These are phyloP conservation scores for Wickerhamiella qilinensis DNA, from an alignment of 805 yeast species.

Conservation along the genomic window DNA sequence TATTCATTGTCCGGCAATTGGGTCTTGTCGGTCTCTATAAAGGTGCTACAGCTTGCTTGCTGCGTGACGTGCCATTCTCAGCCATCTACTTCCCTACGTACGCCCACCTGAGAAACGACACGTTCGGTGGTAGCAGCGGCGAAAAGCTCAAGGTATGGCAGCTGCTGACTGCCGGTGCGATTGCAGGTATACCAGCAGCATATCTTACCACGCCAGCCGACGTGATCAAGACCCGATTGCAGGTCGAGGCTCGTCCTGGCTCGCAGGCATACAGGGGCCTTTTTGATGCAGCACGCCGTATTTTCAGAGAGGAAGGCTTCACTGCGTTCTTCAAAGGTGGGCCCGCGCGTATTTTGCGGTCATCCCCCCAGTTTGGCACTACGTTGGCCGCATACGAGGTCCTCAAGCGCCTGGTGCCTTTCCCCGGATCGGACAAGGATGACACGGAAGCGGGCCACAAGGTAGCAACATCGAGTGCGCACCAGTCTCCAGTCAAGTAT, in stretches of 20 bases:
- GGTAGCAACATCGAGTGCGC: slow-evolving; percentile 21
- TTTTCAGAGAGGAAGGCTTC: slow-evolving; percentile 67
- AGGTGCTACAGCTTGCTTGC: slow-evolving; percentile 80
- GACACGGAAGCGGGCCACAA: slow-evolving; percentile 29
- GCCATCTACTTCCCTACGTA: slow-evolving; percentile 96
- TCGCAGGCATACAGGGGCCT: slow-evolving; percentile 68
- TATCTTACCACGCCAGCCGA: slow-evolving; percentile 93
- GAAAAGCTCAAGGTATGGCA: slow-evolving; percentile 67
- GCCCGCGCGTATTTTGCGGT: slow-evolving; percentile 81
- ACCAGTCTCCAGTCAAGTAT: slow-evolving; percentile 21
- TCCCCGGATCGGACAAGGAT: slow-evolving; percentile 26
- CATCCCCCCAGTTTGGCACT: slow-evolving; percentile 96
- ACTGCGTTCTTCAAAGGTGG: slow-evolving; percentile 92
- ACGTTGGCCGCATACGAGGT: slow-evolving; percentile 95
- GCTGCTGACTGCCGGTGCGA: slow-evolving; percentile 70
- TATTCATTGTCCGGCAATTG: slow-evolving; percentile 56
- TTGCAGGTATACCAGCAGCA: slow-evolving; percentile 98
- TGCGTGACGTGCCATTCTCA: slow-evolving; percentile 91
- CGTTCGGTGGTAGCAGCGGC: slow-evolving; percentile 71
- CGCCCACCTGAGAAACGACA: slow-evolving; percentile 72
- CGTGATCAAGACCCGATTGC: slow-evolving; percentile 89
- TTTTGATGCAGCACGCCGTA: slow-evolving; percentile 56
- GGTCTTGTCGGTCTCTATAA: slow-evolving; percentile 78
- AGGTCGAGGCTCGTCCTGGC: slow-evolving; percentile 62
- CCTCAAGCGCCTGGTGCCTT: slow-evolving; percentile 64